Evolutionary conservation across 108 stramenopile species (phyloP), one percentile per base, ranked within the genome.

Genomic region (Skeletonema costatum): DNA sequence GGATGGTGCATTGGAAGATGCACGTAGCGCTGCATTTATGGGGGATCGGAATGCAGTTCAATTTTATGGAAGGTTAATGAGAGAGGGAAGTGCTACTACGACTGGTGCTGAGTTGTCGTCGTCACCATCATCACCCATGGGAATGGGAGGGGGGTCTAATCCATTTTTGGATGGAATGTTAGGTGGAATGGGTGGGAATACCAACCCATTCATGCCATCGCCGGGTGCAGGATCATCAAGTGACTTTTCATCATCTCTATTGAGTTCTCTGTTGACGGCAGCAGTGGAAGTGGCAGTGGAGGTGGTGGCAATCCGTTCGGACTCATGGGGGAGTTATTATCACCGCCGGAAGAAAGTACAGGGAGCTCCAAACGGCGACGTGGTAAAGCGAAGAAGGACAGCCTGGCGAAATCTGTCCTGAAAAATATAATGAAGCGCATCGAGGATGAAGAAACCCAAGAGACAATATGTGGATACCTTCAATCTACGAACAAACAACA

Each of bases 31-130:
- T 3, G 91, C 92, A 13, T 96, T 90, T 74, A 74, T 96, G 73
- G 94, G 94, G 9, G 94, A 96, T 85, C 77, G 85, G 38, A 93
- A 92, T 66, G 94, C 91, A 11, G 91, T 92, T 12, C 80, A 81
- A 32, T 80, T 93, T 50, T 96, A 96, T 75, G 92, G 92, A 19
- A 81, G 82, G 38, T 77, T 96, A 33, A 82, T 95, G 86, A 71
- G 93, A 60, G 83, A 84, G 42, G 80, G 80, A 17, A 56, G 51
- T 39, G 64, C 39, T 21, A 66, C 67, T 25, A 66, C 25, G 25
- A 89, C 67, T 50, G 51, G 60, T 29, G 56, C 62, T 25, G 59
- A 32, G 41, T 30, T 21, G 38, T 60, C 77, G 25, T 61, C 70
- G 25, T 30, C 63, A 16, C 71, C 67, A 73, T 61, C 67, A 73